Evolutionary conservation across 257 asterid species (phyloP).

Genomic region (Solanum pimpinellifolium): DNA sequence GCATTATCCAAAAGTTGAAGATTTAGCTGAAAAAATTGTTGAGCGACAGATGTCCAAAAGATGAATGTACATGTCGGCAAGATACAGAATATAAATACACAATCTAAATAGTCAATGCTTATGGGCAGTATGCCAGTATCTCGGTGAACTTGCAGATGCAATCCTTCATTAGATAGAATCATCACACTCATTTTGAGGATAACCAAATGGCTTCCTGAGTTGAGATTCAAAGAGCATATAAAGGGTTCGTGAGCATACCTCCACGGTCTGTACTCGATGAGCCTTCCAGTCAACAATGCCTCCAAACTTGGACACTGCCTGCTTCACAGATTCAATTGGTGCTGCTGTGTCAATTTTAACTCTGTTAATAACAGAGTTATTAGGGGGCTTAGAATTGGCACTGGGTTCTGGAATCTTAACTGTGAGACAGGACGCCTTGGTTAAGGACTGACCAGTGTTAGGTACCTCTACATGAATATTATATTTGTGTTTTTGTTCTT

Average conservation of each 20-base stretch:
- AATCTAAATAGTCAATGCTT: neutral
- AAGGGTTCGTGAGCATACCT: constrained; percentile 32
- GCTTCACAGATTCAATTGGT: constrained; percentile 92
- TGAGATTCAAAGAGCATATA: neutral
- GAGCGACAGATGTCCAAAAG: neutral
- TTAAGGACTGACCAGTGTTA: constrained; percentile 9
- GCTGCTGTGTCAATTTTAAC: constrained; percentile 75
- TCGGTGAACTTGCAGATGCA: neutral
- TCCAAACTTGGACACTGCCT: constrained; percentile 94
- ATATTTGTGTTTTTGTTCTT: constrained; percentile 11
- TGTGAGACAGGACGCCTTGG: constrained; percentile 16
- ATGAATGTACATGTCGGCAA: neutral
- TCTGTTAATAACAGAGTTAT: constrained; percentile 10
- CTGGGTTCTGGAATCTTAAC: constrained; percentile 7
- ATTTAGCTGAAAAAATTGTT: neutral
- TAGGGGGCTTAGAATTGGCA: constrained; percentile 11
- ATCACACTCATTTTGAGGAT: neutral
- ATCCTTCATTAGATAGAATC: neutral
- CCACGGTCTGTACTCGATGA: constrained; percentile 71
- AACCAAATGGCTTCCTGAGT: neutral
- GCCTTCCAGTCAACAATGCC: constrained; percentile 99
- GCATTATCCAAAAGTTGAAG: constrained; percentile 8
- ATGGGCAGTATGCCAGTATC: neutral
- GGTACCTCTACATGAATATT: neutral
- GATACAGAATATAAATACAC: neutral